Evolutionary conservation across 2,329 filamentous ascomycete genomes (phyloP).

Genomic region (Clarireedia paspali): DNA sequence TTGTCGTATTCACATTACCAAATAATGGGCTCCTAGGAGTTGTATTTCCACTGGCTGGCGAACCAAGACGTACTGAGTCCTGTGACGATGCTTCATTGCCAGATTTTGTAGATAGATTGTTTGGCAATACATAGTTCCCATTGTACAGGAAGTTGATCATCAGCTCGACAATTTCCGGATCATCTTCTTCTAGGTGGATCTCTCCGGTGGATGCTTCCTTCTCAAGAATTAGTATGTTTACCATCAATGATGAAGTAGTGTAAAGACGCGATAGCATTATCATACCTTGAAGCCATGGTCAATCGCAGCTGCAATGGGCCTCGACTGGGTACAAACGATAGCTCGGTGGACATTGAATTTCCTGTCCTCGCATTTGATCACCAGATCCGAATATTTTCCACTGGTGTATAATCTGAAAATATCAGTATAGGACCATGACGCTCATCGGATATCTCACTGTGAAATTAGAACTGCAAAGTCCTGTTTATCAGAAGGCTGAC

Average conservation of each 20-base stretch:
- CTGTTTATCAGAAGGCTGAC: background rate
- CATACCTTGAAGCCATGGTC: conserved; percentile 12
- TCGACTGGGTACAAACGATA: conserved; percentile 18
- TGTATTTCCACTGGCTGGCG: background rate
- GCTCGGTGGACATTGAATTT: conserved; percentile 16
- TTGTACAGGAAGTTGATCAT: conserved; percentile 10
- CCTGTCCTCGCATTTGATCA: conserved; percentile 13
- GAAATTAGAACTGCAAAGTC: background rate
- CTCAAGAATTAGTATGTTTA: background rate
- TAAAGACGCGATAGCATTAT: too few relatives aligned
- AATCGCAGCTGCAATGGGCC: conserved; percentile 13
- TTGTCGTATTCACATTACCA: background rate
- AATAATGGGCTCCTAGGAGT: background rate
- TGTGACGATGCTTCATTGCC: background rate
- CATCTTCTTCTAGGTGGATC: conserved; percentile 9
- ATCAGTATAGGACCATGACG: background rate
- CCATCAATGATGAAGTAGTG: too few relatives aligned
- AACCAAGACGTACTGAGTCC: background rate
- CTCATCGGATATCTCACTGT: background rate
- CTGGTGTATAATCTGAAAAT: background rate
- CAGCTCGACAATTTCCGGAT: conserved; percentile 5
- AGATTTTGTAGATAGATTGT: background rate
- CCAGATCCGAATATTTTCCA: conserved; percentile 15
- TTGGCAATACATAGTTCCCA: background rate
- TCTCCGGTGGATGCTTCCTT: conserved; percentile 9